phyloP scores from a whole-genome alignment of 495 filamentous ascomycete genomes.

The Trichoderma asperelloides region DNA sequence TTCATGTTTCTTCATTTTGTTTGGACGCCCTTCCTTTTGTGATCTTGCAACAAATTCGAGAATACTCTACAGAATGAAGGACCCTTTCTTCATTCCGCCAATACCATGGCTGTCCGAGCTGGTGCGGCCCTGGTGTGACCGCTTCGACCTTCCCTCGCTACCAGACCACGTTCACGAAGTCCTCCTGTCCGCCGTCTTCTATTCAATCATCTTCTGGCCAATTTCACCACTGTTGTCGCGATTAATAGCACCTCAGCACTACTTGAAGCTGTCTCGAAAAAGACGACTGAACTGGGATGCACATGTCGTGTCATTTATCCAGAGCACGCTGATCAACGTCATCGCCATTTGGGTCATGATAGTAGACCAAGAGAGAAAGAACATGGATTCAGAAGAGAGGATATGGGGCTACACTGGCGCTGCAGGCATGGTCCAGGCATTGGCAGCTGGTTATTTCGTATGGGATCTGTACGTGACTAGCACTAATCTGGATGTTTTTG shows the following conservation, averaged over 20 bases:
- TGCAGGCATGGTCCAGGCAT: slow-evolving; percentile 71
- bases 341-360: slow-evolving; percentile 79
- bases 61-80: slow-evolving; percentile 43
- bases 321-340: slow-evolving; percentile 69
- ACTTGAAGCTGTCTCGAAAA: slow-evolving; percentile 53
- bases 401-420: slow-evolving; percentile 84
- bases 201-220: slow-evolving; percentile 64
- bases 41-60: background rate
- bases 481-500: slow-evolving; percentile 69
- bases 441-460: slow-evolving; percentile 90
- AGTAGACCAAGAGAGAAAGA: slow-evolving; percentile 62
- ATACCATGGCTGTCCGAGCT: slow-evolving; percentile 42
- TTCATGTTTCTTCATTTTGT: background rate
- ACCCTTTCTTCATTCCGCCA: slow-evolving; percentile 58
- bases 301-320: slow-evolving; percentile 87
- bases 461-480: slow-evolving; percentile 80
- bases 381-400: slow-evolving; percentile 65
- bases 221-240: slow-evolving; percentile 68
- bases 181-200: slow-evolving; percentile 60
- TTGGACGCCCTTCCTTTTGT: background rate
- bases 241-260: slow-evolving; percentile 60
- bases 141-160: slow-evolving; percentile 56
- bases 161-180: slow-evolving; percentile 87
- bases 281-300: slow-evolving; percentile 92
- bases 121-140: slow-evolving; percentile 50